Evolutionary conservation across 1,284 basidiomycete species (phyloP).

Genomic region (Schizophyllum commune): DNA sequence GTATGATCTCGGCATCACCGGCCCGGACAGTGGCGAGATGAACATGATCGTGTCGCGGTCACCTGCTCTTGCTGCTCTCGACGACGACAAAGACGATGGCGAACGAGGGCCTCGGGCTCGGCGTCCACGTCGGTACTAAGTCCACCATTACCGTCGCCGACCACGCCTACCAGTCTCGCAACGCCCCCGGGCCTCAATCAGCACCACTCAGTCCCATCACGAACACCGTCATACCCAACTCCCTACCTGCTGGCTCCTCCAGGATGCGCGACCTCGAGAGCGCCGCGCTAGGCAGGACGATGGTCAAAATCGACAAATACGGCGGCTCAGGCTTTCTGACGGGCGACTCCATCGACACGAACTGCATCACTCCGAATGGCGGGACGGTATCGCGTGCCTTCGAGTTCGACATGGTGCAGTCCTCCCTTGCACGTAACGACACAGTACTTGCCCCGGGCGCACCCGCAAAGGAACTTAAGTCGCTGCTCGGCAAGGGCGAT

Average conservation of each 20-base stretch:
- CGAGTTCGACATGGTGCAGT: neutral
- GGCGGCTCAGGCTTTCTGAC: neutral
- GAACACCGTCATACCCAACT: neutral
- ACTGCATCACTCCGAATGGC: neutral
- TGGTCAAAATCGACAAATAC: neutral
- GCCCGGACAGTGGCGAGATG: neutral
- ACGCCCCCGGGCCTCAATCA: neutral
- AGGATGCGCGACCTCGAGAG: neutral
- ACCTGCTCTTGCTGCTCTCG: neutral
- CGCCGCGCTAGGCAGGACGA: neutral
- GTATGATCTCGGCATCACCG: neutral
- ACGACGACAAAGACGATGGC: neutral
- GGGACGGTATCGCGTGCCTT: neutral
- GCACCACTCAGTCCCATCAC: neutral
- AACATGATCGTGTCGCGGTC: neutral
- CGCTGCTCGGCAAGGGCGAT: slow-evolving; percentile 52
- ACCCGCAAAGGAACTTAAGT: slow-evolving; percentile 47
- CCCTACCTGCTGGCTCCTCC: neutral
- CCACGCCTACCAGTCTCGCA: neutral
- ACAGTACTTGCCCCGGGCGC: slow-evolving; percentile 25
- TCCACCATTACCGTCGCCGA: neutral
- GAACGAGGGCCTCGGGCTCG: neutral
- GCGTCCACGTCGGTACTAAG: neutral
- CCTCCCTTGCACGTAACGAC: neutral
- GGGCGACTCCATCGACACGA: neutral